Evolutionary conservation across 768 basidiomycete genomes (phyloP), one percentile per base, ranked within the genome.

Genomic region (Gymnopilus junonius): DNA sequence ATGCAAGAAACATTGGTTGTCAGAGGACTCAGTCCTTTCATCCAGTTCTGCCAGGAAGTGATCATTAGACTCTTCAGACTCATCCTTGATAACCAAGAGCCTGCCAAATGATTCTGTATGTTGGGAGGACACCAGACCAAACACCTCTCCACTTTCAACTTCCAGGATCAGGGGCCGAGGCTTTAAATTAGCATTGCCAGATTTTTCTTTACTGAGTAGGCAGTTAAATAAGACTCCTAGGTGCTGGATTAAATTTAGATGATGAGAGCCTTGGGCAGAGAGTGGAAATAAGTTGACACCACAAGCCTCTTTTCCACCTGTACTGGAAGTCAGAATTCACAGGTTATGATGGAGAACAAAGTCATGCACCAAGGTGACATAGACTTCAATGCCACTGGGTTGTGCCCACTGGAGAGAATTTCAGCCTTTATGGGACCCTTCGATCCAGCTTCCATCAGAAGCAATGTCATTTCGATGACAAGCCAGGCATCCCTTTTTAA

Each of bases 401-500:
- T 58, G 56, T 17, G 56, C 56, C 1, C 37, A 37, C 14, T 59
- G 58, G 10, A 59, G 43, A 10, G 58, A 59, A 42, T 59, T 59
- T 43, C 58, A 59, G 1, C 25, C 58, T 21, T 59, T 59, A 59
- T 46, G 58, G 1, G 42, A 59, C 8, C 56, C 39, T 40, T 58
- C 56, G 37, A 58, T 58, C 6, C 17, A 23, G 37, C 54, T 39
- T 31, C 31, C 23, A 1, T 58, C 34, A 40, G 42, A 58, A 11
- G 39, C 56, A 25, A 58, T 31, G 7, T 54, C 51, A n/a, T 54
- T 21, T n/a, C 27, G 34, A 31, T 8, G 0, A 1, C 51, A 29
- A 32, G 54, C 54, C 21, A 55, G 20, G 8, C 34, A 39, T 23
- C 34, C 54, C 12, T 55, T 55, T n/a, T 17, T 35, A 12, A 55